Conservation (phyloP, 768 basidiomycete species). For the Nevesoporus exiguus region DNA sequence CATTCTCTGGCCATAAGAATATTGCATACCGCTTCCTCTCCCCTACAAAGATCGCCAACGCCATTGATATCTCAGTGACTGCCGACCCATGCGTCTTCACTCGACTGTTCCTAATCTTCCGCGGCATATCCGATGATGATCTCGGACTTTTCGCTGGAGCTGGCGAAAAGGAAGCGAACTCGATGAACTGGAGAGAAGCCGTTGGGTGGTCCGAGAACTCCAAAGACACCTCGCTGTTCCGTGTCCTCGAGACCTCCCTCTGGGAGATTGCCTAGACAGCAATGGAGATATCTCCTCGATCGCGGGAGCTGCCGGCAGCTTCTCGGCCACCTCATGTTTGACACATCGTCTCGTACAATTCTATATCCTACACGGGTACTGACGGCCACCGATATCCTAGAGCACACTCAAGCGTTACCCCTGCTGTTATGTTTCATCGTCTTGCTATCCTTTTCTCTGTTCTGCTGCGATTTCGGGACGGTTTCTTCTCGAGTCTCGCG, state of each 20-base stretch:
- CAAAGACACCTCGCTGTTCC: constrained; percentile 70
- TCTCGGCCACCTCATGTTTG: constrained; percentile 1
- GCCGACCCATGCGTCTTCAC: constrained; percentile 79
- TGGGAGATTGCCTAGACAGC: constrained; percentile 57
- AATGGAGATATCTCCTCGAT: not conserved
- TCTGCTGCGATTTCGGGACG: constrained; percentile 4
- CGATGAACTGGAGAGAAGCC: constrained; percentile 75
- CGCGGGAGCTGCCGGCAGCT: constrained; percentile 21
- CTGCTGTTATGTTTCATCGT: constrained; percentile 20
- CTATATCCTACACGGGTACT: constrained; percentile 7
- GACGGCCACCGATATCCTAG: constrained; percentile 24
- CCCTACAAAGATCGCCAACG: constrained; percentile 74
- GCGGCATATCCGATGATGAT: constrained; percentile 80
- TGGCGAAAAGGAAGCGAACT: constrained; percentile 84
- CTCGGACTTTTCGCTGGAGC: constrained; percentile 68
- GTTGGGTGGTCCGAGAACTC: constrained; percentile 80
- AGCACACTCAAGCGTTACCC: constrained; percentile 22
- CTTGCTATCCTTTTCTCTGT: constrained; percentile 11
- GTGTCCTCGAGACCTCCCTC: constrained; percentile 75
- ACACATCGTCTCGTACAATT: constrained; percentile 11
- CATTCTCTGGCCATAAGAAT: constrained; percentile 76
- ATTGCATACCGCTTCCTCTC: constrained; percentile 88
- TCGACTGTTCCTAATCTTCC: constrained; percentile 82
- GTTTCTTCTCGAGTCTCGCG: constrained; percentile 1
- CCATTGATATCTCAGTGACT: constrained; percentile 85